These are phyloP conservation scores for Asterophora lycoperdoides DNA, from an alignment of 768 basidiomycete genomes.

Conservation along the genomic window DNA sequence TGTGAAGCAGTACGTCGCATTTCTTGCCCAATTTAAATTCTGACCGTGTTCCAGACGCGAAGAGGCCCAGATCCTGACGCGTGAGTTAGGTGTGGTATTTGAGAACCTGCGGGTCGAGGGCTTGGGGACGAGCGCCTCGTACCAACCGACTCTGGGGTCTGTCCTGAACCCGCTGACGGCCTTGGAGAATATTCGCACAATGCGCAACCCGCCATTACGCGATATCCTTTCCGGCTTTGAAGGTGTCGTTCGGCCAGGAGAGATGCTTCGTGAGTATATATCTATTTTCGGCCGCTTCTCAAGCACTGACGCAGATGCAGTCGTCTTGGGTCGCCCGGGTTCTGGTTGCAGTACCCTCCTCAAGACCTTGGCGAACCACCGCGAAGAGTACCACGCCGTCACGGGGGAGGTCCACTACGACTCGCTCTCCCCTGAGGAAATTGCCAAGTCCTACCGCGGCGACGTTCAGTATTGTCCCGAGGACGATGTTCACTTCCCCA, in stretches of 20 bases:
- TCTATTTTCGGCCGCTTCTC: background rate
- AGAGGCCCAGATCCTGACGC: constrained; percentile 31
- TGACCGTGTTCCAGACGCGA: background rate
- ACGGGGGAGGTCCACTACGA: constrained; percentile 74
- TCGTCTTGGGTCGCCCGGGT: constrained; percentile 83
- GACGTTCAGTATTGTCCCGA: constrained; percentile 81
- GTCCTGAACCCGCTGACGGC: constrained; percentile 50
- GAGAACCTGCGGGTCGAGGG: constrained; percentile 57
- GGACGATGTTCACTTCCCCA: constrained; percentile 84
- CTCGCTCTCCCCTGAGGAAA: constrained; percentile 61
- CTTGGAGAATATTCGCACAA: constrained; percentile 36
- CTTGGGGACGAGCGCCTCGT: constrained; percentile 49
- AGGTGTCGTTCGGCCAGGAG: constrained; percentile 61
- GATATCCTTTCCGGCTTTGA: constrained; percentile 62
- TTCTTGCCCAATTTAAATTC: background rate
- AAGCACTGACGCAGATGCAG: constrained; percentile 28
- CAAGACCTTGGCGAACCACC: constrained; percentile 75
- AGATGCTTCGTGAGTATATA: constrained; percentile 68
- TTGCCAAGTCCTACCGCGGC: constrained; percentile 65
- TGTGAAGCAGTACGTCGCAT: constrained; percentile 29
- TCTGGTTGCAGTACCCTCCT: constrained; percentile 84
- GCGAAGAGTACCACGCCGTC: constrained; percentile 61
- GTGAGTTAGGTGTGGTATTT: constrained; percentile 55
- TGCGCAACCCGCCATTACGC: constrained; percentile 58
- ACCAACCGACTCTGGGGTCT: constrained; percentile 60